These are phyloP conservation scores for Monoraphidium neglectum DNA, from an alignment of 139 green algal species.

Conservation along the genomic window DNA sequence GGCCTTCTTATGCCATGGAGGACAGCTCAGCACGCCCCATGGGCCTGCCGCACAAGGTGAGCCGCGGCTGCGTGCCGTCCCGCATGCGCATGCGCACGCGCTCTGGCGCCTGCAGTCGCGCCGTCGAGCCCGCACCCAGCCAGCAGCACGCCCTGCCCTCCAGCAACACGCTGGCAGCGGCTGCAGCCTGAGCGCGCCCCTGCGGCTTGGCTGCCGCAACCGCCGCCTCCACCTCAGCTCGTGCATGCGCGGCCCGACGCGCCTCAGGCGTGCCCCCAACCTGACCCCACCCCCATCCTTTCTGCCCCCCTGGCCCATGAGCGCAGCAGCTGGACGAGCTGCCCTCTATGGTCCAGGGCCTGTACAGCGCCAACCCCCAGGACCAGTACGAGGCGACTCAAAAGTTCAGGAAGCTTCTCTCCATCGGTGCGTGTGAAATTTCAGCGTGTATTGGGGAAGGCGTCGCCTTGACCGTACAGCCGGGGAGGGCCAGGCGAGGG, in stretches of 20 bases:
- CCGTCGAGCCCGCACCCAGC: too few relatives aligned
- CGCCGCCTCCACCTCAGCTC: too few relatives aligned
- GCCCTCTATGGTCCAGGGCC: slow-evolving; percentile 91
- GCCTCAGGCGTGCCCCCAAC: too few relatives aligned
- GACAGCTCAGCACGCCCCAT: slow-evolving; percentile 42
- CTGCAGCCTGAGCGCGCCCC: too few relatives aligned
- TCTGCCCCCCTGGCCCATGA: background rate
- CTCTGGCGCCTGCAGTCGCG: background rate
- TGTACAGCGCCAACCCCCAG: slow-evolving; percentile 78
- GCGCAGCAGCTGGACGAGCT: slow-evolving; percentile 90
- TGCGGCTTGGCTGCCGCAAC: too few relatives aligned
- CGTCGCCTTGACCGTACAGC: too few relatives aligned
- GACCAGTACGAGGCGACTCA: slow-evolving; percentile 95
- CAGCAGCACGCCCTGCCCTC: too few relatives aligned
- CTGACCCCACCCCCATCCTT: too few relatives aligned
- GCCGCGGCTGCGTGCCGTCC: background rate
- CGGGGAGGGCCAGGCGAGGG: too few relatives aligned
- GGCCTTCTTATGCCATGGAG: slow-evolving; percentile 48
- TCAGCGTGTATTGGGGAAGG: too few relatives aligned
- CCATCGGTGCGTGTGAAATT: slow-evolving; percentile 78
- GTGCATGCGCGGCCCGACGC: too few relatives aligned
- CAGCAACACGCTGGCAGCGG: too few relatives aligned
- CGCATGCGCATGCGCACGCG: background rate
- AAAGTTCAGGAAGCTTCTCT: slow-evolving; percentile 98
- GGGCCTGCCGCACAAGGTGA: slow-evolving; percentile 20